Base-by-base conservation (phyloP, 306 rosid species). In the Trifolium repens region DNA sequence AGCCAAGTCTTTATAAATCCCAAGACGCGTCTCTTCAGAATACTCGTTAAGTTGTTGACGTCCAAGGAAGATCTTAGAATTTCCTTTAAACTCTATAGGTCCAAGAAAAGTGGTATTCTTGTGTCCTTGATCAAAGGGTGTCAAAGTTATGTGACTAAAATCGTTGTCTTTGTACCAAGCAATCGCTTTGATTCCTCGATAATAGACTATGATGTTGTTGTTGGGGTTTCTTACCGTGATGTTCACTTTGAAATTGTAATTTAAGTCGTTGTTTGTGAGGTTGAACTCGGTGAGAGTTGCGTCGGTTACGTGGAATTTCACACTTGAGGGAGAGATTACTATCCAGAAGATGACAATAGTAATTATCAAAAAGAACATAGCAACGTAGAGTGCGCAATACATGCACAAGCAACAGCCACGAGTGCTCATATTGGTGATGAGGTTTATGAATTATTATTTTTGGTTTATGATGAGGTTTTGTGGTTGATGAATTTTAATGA, bases 41-140 rank as follows among this genome's bases (percentile, higher is more conserved):
- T 44, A 35, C 85, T 84, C 84, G 2, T 30, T 65, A 15, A 80
- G 24, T 60, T 80, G 81, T 14, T 54, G 8, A 35, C 40, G 10
- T 16, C 65, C n/a, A n/a, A n/a, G n/a, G n/a, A 14, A 16, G 2
- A 84, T 35, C 34, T 34, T 58, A 54, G 69, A 58, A 0, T 72
- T 32, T 3, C 87, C 87, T 43, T 72, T 11, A 54, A 84, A 84
- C 8, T 9, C 62, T 3, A 54, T 71, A 5, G 70, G 37, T 1
- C 60, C 77, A 11, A 84, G 70, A 32, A 71, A 62, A 5, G 69
- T 80, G 0, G 85, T 84, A 11, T 81, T 81, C 69, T 78, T 81
- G 27, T 81, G 79, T 1, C 85, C 88, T 81, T 81, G 88, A 2
- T 74, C 79, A 65, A 85, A 85, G 50, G 85, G 85, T 26, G 81